A percentile compares a stretch with the other conserved stretches of the same genome.
These are phyloP conservation scores for Chrysosporium keratinophilum DNA, from an alignment of 2,329 filamentous ascomycete genomes.

Conservation along the genomic window DNA sequence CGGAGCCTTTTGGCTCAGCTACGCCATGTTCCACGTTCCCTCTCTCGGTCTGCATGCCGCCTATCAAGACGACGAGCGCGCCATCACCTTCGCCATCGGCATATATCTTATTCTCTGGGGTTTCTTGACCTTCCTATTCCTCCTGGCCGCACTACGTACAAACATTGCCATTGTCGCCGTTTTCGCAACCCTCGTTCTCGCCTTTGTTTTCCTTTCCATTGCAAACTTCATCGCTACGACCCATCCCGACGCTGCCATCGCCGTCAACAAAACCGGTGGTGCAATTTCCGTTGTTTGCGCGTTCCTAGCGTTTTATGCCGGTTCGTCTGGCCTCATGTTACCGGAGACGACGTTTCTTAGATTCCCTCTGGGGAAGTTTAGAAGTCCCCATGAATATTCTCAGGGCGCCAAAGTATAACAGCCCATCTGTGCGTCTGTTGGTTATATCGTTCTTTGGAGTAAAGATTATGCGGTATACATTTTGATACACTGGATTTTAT, in stretches of 20 bases:
- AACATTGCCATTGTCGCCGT: constrained; percentile 50
- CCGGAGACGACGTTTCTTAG: constrained; percentile 35
- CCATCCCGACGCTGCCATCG: constrained; percentile 32
- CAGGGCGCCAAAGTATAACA: background rate
- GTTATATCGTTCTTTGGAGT: too few species aligned
- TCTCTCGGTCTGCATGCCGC: constrained; percentile 42
- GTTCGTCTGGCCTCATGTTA: constrained; percentile 35
- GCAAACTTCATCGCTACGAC: constrained; percentile 41
- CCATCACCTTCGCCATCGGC: constrained; percentile 44
- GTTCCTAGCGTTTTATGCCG: constrained; percentile 33
- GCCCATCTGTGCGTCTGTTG: too few species aligned
- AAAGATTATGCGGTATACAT: too few species aligned
- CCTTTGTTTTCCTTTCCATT: constrained; percentile 49
- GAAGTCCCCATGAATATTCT: background rate
- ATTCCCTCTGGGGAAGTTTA: constrained; percentile 31
- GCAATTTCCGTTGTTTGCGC: constrained; percentile 32
- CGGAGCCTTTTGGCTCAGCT: constrained; percentile 53
- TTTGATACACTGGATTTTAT: too few species aligned
- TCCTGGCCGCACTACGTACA: constrained; percentile 48
- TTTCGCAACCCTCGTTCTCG: constrained; percentile 49
- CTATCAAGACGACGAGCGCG: constrained; percentile 33
- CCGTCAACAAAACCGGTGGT: constrained; percentile 37
- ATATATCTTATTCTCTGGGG: constrained; percentile 52
- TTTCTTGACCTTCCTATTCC: constrained; percentile 48
- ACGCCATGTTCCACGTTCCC: constrained; percentile 47